A percentile compares a stretch with the other conserved stretches of the same genome.
Evolutionary conservation across 2,329 filamentous ascomycete species (phyloP).

Genomic region (Nemania diffusa): DNA sequence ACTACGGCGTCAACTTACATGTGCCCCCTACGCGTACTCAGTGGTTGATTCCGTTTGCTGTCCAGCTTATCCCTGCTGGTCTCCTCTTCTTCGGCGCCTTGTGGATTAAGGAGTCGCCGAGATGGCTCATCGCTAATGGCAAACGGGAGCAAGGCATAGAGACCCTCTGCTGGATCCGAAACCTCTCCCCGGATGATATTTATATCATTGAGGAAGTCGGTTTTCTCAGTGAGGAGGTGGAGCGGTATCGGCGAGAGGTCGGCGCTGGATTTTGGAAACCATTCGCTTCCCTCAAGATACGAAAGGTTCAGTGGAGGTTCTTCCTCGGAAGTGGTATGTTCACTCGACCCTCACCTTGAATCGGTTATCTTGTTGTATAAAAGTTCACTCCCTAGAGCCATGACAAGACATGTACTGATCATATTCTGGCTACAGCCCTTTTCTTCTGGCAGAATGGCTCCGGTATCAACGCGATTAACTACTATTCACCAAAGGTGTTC

Average conservation of each 20-base stretch:
- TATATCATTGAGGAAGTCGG: constrained; percentile 80
- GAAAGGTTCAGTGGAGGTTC: constrained; percentile 74
- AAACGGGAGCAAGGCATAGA: constrained; percentile 67
- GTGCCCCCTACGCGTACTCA: constrained; percentile 60
- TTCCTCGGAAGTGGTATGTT: constrained; percentile 68
- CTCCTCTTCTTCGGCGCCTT: constrained; percentile 68
- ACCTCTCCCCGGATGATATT: constrained; percentile 63
- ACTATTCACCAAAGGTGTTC: constrained; percentile 73
- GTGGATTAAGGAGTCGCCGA: constrained; percentile 72
- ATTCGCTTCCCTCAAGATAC: constrained; percentile 67
- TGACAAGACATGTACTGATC: not conserved
- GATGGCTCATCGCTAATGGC: constrained; percentile 74
- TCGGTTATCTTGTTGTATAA: no score
- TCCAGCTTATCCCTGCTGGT: constrained; percentile 75
- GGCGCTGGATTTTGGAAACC: constrained; percentile 81
- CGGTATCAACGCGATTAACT: constrained; percentile 77
- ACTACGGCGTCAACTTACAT: constrained; percentile 68
- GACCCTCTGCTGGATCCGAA: constrained; percentile 72
- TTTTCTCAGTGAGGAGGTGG: constrained; percentile 75
- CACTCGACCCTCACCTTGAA: not conserved
- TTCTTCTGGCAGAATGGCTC: constrained; percentile 83
- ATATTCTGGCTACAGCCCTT: constrained; percentile 57
- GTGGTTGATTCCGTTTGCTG: constrained; percentile 73
- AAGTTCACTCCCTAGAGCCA: no score
- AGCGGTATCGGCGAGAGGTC: constrained; percentile 69